These are phyloP conservation scores for Litchi chinensis DNA, from an alignment of 345 rosid species.

Conservation along the genomic window DNA sequence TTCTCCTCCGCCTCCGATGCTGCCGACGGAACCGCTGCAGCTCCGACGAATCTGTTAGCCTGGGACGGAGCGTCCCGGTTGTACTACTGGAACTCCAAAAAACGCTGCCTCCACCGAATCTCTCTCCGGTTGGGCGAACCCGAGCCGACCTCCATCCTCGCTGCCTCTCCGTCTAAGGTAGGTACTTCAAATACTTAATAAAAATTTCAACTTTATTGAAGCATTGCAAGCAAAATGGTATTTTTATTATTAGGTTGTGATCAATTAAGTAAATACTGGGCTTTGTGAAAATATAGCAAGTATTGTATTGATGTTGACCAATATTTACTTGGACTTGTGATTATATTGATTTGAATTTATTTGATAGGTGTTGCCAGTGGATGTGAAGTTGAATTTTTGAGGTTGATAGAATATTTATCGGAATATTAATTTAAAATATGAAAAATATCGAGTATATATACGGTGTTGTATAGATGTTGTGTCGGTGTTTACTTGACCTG, in stretches of 20 bases:
- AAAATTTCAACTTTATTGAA: too few species aligned
- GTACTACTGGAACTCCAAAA: conserved; percentile 69
- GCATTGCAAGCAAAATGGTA: too few species aligned
- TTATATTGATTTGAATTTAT: not conserved
- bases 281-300: too few species aligned
- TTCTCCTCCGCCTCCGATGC: conserved; percentile 47
- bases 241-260: too few species aligned
- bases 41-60: conserved; percentile 61
- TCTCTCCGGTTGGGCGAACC: conserved; percentile 89
- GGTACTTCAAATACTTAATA: conserved; percentile 33
- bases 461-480: too few species aligned
- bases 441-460: too few species aligned
- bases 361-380: conserved; percentile 45
- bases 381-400: not conserved
- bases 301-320: too few species aligned
- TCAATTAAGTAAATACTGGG: too few species aligned
- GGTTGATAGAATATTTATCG: too few species aligned
- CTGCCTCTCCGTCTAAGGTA: conserved; percentile 87
- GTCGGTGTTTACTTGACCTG: not conserved
- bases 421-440: too few species aligned
- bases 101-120: conserved; percentile 69
- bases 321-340: not conserved
- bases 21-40: conserved; percentile 11
- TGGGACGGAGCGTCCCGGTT: conserved; percentile 91
- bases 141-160: conserved; percentile 71